These are phyloP conservation scores for Phaffomyces opuntiae DNA, from an alignment of 805 yeast species.

Conservation along the genomic window DNA sequence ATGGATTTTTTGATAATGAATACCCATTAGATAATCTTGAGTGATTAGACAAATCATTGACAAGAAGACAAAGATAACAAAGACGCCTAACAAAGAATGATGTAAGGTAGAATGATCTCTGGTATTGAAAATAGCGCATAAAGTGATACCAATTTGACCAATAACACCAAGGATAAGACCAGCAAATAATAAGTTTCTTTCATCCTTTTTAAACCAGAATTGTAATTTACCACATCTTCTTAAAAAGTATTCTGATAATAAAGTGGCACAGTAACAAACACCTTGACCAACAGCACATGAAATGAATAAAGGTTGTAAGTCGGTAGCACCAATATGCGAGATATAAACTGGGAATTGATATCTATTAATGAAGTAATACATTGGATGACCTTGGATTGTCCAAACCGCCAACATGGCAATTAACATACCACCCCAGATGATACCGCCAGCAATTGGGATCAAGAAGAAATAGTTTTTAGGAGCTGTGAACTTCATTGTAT, in stretches of 20 bases:
- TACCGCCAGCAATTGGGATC: slow-evolving; percentile 58
- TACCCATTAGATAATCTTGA: slow-evolving; percentile 41
- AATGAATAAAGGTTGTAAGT: slow-evolving; percentile 77
- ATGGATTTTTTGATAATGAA: slow-evolving; percentile 34
- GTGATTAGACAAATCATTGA: slow-evolving; percentile 37
- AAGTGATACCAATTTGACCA: slow-evolving; percentile 67
- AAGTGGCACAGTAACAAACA: slow-evolving; percentile 56
- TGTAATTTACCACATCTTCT: slow-evolving; percentile 48
- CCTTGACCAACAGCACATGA: slow-evolving; percentile 75
- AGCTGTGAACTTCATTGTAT: neutral
- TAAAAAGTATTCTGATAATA: slow-evolving; percentile 55
- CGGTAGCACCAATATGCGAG: slow-evolving; percentile 85
- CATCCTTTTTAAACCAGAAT: slow-evolving; percentile 32
- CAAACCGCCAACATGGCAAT: slow-evolving; percentile 71
- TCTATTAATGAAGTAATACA: slow-evolving; percentile 46
- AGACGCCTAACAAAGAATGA: slow-evolving; percentile 62
- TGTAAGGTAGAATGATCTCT: slow-evolving; percentile 49
- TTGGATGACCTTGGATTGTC: slow-evolving; percentile 76
- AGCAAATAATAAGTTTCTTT: slow-evolving; percentile 33
- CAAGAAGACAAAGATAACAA: slow-evolving; percentile 59
- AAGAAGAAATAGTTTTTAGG: slow-evolving; percentile 37
- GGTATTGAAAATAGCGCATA: slow-evolving; percentile 71
- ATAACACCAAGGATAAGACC: slow-evolving; percentile 38
- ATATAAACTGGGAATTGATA: slow-evolving; percentile 57
- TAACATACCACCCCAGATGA: slow-evolving; percentile 90